A percentile compares a stretch with the other conserved stretches of the same genome.
phyloP scores from a whole-genome alignment of 139 green algal genomes.

The Edaphochlamys debaryana region DNA sequence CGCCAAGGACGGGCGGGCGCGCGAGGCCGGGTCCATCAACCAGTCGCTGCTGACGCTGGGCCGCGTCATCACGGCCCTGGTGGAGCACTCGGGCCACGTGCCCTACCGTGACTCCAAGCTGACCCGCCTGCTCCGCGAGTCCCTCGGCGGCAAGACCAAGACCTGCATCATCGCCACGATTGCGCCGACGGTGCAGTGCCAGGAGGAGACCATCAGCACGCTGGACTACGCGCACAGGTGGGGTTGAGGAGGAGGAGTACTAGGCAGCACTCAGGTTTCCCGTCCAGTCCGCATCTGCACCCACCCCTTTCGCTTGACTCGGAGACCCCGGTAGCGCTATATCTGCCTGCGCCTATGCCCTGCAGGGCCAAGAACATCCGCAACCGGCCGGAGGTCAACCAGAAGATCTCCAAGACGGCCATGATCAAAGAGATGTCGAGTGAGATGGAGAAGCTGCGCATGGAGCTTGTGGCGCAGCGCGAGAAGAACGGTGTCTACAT shows the following conservation, averaged over 20 bases:
- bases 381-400: constrained; percentile 96
- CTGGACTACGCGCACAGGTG: constrained; percentile 96
- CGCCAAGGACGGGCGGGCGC: constrained; percentile 86
- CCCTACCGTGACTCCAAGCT: constrained; percentile 97
- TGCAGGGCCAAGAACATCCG: constrained; percentile 95
- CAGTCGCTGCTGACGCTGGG: constrained; percentile 95
- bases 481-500: constrained; percentile 96
- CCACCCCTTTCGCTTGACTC: too few relatives aligned
- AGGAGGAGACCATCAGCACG: constrained; percentile 97
- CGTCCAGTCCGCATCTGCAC: too few relatives aligned
- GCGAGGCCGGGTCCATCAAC: constrained; percentile 97
- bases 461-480: constrained; percentile 77
- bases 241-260: too few relatives aligned
- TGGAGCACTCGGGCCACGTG: constrained; percentile 81
- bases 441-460: constrained; percentile 96
- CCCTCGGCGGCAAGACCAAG: constrained; percentile 89
- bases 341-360: too few relatives aligned
- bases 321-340: too few relatives aligned
- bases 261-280: too few relatives aligned
- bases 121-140: constrained; percentile 96
- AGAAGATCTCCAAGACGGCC: constrained; percentile 78
- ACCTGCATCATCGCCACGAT: constrained; percentile 99
- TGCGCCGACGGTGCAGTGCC: constrained; percentile 85
- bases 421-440: constrained; percentile 92
- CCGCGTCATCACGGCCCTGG: constrained; percentile 96